Conservation (phyloP, 2,329 filamentous ascomycete species). For the Cladosporium velox region DNA sequence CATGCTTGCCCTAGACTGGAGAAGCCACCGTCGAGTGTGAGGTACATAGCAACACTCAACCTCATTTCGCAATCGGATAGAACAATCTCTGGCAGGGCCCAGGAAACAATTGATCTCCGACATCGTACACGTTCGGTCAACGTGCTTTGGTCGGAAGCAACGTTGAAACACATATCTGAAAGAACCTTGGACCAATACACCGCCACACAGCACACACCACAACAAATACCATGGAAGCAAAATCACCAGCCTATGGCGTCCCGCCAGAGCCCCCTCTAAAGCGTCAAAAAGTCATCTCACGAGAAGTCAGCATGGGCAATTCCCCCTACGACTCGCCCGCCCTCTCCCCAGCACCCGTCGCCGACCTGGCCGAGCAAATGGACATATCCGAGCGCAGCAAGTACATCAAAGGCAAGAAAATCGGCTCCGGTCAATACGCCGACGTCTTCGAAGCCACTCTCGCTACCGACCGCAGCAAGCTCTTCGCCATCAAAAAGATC, state of each 20-base stretch:
- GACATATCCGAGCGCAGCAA: conserved; percentile 66
- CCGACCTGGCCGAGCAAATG: conserved; percentile 50
- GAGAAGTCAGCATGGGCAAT: conserved; percentile 10
- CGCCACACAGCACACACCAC: neutral
- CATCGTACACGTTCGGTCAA: neutral
- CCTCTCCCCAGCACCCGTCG: conserved; percentile 24
- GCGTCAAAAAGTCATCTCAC: conserved; percentile 31
- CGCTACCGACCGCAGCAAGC: conserved; percentile 66
- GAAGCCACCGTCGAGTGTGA: neutral
- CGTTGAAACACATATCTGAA: neutral
- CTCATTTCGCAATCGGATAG: neutral
- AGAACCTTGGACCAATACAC: neutral
- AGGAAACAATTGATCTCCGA: neutral
- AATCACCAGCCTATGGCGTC: conserved; percentile 37
- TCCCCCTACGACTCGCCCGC: conserved; percentile 19
- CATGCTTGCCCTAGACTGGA: neutral
- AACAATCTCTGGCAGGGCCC: neutral
- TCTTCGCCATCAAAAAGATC: conserved; percentile 93
- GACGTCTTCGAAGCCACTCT: conserved; percentile 90
- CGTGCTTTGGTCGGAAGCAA: neutral
- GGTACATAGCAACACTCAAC: neutral
- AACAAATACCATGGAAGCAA: conserved; percentile 20
- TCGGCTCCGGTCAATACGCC: conserved; percentile 96
- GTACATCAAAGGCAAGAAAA: conserved; percentile 89
- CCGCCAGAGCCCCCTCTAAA: conserved; percentile 37